Percentiles rank a stretch among this genome's conserved stretches.
phyloP scores from a whole-genome alignment of 805 yeast genomes.

The Kockiozyma suomiensis region DNA sequence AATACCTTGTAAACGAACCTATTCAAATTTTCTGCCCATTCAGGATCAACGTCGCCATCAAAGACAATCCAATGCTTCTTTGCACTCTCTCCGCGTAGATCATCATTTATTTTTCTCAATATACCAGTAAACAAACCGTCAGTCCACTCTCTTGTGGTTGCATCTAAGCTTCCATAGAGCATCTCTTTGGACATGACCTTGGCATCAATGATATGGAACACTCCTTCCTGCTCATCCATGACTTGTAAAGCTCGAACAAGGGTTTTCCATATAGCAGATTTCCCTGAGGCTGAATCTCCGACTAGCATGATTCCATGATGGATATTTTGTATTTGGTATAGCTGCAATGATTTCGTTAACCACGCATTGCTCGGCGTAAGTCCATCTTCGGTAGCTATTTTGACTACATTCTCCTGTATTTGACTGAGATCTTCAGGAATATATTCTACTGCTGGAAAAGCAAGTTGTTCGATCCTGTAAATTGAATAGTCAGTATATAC shows the following conservation, averaged over 20 bases:
- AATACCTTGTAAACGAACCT: too few relatives aligned
- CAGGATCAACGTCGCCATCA: conserved; percentile 93
- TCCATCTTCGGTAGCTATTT: conserved; percentile 43
- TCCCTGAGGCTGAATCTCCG: conserved; percentile 78
- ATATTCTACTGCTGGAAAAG: conserved; percentile 32
- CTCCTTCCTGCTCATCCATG: conserved; percentile 45
- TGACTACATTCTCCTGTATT: conserved; percentile 36
- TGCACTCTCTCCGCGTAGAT: conserved; percentile 58
- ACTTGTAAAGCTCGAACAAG: conserved; percentile 51
- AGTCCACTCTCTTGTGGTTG: conserved; percentile 84
- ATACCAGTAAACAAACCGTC: conserved; percentile 81
- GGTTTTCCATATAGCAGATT: conserved; percentile 56
- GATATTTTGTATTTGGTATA: conserved; percentile 59
- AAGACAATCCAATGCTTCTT: conserved; percentile 75
- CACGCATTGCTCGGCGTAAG: conserved; percentile 48
- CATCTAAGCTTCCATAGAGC: conserved; percentile 71
- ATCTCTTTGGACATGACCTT: conserved; percentile 68
- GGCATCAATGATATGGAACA: conserved; percentile 63
- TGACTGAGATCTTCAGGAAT: conserved; percentile 37
- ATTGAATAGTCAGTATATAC: too few relatives aligned
- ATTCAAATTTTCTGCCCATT: conserved; percentile 88
- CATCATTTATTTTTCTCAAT: conserved; percentile 58
- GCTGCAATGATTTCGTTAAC: conserved; percentile 60
- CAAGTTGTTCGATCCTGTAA: conserved; percentile 30
- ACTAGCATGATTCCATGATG: conserved; percentile 82